Conservation (phyloP, 1,139 yeast species). For the Yamadazyma aaseri region DNA sequence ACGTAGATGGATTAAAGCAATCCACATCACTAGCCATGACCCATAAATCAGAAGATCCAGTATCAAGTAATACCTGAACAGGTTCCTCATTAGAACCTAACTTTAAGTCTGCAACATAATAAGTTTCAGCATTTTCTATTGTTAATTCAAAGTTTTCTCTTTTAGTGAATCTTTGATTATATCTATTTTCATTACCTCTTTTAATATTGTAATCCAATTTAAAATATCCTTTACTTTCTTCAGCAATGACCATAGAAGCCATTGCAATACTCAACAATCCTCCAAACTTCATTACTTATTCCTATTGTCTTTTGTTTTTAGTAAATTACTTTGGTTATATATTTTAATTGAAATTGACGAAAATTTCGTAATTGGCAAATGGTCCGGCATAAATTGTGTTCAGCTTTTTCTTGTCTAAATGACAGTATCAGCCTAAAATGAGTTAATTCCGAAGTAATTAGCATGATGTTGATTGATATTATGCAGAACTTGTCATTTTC, state of each 20-base stretch:
- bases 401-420: too few species aligned
- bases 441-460: too few species aligned
- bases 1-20: not conserved
- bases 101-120: conserved; percentile 1
- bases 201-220: conserved; percentile 3
- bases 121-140: not conserved
- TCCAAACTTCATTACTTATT: not conserved
- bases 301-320: too few species aligned
- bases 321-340: too few species aligned
- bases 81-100: conserved; percentile 17
- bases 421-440: too few species aligned
- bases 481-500: too few species aligned
- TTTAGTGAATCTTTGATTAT: conserved; percentile 1
- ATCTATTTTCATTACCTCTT: conserved; percentile 1
- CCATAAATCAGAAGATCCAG: conserved; percentile 23
- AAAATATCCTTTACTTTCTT: not conserved
- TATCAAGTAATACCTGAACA: conserved; percentile 11
- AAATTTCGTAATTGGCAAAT: too few species aligned
- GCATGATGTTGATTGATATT: too few species aligned
- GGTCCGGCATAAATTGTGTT: too few species aligned
- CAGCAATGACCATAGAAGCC: not conserved
- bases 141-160: conserved; percentile 1
- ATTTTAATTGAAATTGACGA: too few species aligned
- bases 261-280: not conserved
- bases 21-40: not conserved